These are phyloP conservation scores for Phytophthora macrochlamydospora DNA, from an alignment of 352 stramenopile genomes.

Conservation along the genomic window DNA sequence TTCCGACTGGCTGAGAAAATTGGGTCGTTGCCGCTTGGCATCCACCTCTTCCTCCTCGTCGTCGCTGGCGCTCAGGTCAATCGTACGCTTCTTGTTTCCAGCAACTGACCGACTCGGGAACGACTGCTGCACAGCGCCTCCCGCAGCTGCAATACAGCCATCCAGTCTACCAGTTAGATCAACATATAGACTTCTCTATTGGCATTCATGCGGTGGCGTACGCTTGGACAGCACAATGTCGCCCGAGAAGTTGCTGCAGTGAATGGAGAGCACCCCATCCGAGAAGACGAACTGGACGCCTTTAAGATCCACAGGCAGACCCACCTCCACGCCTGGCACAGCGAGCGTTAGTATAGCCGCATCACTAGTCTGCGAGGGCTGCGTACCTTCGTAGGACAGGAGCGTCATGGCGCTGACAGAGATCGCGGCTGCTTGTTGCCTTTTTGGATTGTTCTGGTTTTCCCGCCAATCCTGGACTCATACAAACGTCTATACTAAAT, in stretches of 20 bases:
- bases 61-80: slow-evolving; percentile 42
- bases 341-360: slow-evolving; percentile 4
- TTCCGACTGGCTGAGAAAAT: slow-evolving; percentile 67
- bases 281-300: slow-evolving; percentile 74
- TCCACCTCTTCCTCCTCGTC: slow-evolving; percentile 35
- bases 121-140: neutral
- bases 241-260: slow-evolving; percentile 77
- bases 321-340: slow-evolving; percentile 72
- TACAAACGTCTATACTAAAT: neutral
- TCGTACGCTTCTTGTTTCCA: slow-evolving; percentile 56
- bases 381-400: slow-evolving; percentile 72
- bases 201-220: no score
- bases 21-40: slow-evolving; percentile 55
- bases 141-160: neutral
- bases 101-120: neutral
- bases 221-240: slow-evolving; percentile 66
- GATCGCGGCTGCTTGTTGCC: no score
- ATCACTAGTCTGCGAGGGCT: no score
- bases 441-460: slow-evolving; percentile 9
- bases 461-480: neutral
- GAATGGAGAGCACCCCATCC: slow-evolving; percentile 64
- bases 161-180: neutral
- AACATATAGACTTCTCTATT: no score
- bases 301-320: slow-evolving; percentile 60
- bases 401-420: slow-evolving; percentile 80